phyloP scores from a whole-genome alignment of 208 protist genomes.

The Trypanosoma boissoni region DNA sequence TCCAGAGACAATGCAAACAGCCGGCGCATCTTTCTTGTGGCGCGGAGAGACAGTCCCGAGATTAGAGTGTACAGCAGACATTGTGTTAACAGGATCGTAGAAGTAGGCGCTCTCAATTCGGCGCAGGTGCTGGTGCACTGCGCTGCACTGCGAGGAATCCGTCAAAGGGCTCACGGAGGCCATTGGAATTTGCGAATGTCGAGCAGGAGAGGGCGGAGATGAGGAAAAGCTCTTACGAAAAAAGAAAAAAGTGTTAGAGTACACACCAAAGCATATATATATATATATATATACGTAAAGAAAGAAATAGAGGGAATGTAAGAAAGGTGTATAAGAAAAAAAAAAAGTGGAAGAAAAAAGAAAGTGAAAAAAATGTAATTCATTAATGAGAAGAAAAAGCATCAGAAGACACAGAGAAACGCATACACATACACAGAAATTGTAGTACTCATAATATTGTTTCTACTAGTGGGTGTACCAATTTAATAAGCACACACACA shows the following conservation, averaged over 20 bases:
- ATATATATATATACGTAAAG: slow-evolving; percentile 9
- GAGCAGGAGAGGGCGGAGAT: background rate
- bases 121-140: slow-evolving; percentile 63
- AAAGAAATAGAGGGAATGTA: slow-evolving; percentile 2
- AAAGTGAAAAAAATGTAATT: slow-evolving; percentile 20
- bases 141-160: slow-evolving; percentile 7
- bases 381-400: no score
- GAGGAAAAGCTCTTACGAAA: slow-evolving; percentile 17
- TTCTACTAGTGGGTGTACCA: no score
- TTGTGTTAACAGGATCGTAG: slow-evolving; percentile 59
- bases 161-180: slow-evolving; percentile 13
- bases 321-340: slow-evolving; percentile 17
- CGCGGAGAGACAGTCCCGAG: slow-evolving; percentile 61
- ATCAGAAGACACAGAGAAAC: no score
- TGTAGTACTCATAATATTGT: no score
- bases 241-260: background rate
- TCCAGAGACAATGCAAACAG: slow-evolving; percentile 85
- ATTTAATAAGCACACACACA: no score
- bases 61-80: slow-evolving; percentile 65
- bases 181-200: no score
- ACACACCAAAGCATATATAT: slow-evolving; percentile 4
- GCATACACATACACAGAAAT: no score
- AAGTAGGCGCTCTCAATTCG: slow-evolving; percentile 85
- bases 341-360: slow-evolving; percentile 8
- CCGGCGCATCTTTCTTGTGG: slow-evolving; percentile 25